Percentiles rank a stretch among this genome's conserved stretches.
phyloP scores from a whole-genome alignment of 2,329 filamentous ascomycete genomes.

The Hypoxylon sp. region DNA sequence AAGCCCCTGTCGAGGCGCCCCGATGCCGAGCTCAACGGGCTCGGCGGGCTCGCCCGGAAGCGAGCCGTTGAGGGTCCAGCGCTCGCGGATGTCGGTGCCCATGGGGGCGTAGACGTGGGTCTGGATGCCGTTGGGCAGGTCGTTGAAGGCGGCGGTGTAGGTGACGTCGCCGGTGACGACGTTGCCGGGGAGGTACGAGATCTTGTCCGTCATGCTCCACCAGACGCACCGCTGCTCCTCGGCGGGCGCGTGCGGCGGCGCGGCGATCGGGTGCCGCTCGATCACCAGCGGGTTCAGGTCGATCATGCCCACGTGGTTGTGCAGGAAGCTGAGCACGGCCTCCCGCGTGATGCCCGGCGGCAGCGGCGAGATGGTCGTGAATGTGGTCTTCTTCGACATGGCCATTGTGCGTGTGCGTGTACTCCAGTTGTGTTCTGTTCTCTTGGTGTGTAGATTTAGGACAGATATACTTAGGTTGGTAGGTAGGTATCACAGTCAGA shows the following conservation, averaged over 20 bases:
- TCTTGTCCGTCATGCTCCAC: constrained; percentile 82
- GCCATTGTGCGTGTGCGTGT: constrained; percentile 36
- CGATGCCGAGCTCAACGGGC: constrained; percentile 71
- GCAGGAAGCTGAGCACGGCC: constrained; percentile 77
- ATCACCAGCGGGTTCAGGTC: constrained; percentile 86
- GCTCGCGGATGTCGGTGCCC: constrained; percentile 79
- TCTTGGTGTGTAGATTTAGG: too few relatives aligned
- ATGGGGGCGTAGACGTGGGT: constrained; percentile 87
- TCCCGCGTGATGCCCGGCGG: constrained; percentile 73
- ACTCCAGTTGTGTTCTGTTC: too few relatives aligned
- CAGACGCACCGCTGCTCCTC: constrained; percentile 79
- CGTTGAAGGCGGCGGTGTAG: constrained; percentile 83
- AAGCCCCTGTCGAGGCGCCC: constrained; percentile 72
- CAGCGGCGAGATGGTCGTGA: constrained; percentile 82
- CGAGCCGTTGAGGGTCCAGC: constrained; percentile 79
- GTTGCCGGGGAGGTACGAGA: constrained; percentile 76
- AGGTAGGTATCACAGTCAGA: not conserved
- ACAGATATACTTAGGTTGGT: too few relatives aligned
- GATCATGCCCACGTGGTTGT: constrained; percentile 84
- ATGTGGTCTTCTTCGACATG: constrained; percentile 76
- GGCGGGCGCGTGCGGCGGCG: constrained; percentile 70
- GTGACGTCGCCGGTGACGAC: constrained; percentile 71
- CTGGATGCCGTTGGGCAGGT: constrained; percentile 75
- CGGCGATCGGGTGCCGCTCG: constrained; percentile 71
- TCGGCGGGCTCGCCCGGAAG: constrained; percentile 74